A percentile compares a stretch with the other conserved stretches of the same genome.
phyloP scores from a whole-genome alignment of 1,139 yeast genomes.

The Geotrichum fermentans region DNA sequence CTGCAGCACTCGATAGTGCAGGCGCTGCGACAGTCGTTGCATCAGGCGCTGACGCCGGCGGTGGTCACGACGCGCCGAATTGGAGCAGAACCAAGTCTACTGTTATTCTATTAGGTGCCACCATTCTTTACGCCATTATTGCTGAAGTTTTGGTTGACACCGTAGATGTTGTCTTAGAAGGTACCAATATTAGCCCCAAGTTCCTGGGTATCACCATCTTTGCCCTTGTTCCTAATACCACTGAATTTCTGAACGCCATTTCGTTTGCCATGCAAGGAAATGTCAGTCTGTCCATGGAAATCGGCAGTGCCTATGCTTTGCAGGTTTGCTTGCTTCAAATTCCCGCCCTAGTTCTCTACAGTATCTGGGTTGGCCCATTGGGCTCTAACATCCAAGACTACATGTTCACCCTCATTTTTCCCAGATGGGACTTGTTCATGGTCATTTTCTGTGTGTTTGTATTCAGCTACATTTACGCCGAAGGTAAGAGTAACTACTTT shows the following conservation, averaged over 20 bases:
- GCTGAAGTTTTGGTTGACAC: constrained; percentile 94
- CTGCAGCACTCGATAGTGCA: background rate
- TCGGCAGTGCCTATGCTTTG: constrained; percentile 94
- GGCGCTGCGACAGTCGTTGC: background rate
- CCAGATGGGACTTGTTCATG: constrained; percentile 92
- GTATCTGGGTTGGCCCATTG: constrained; percentile 46
- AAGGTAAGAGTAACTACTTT: constrained; percentile 93
- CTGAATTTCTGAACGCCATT: constrained; percentile 94
- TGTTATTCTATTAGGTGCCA: constrained; percentile 77
- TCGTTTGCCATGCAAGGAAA: constrained; percentile 95
- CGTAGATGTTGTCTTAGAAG: constrained; percentile 79
- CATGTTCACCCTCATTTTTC: constrained; percentile 81
- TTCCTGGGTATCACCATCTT: constrained; percentile 89
- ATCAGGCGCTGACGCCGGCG: constrained; percentile 33
- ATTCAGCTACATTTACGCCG: constrained; percentile 91
- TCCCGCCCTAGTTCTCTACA: constrained; percentile 80
- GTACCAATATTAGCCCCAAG: constrained; percentile 78
- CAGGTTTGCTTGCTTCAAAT: constrained; percentile 95
- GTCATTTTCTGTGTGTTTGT: constrained; percentile 79
- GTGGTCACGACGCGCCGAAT: constrained; percentile 95
- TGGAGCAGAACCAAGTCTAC: constrained; percentile 90
- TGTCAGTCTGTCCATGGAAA: constrained; percentile 88
- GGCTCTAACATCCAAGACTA: constrained; percentile 38
- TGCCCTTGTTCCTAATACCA: constrained; percentile 94
- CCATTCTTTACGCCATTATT: constrained; percentile 80